Base-by-base conservation (phyloP, 2,329 filamentous ascomycete species). In the Dothistroma pini region DNA sequence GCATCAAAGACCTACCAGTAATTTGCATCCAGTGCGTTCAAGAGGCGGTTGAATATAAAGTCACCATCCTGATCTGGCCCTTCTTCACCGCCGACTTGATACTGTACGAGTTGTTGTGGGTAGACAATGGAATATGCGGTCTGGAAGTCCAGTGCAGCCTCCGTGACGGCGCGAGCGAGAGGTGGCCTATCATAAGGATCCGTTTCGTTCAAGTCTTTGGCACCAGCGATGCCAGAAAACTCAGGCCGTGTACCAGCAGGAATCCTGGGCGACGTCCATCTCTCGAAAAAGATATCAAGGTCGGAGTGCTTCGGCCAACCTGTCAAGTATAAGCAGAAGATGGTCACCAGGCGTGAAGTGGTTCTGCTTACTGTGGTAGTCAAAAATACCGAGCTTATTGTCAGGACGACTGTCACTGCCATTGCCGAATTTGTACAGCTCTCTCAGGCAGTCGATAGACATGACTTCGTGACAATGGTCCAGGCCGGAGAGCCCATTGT, bases 151-250 rank as follows among this genome's bases (percentile, higher is more conserved):
- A 69, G 56, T n/a, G 55, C 60, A 44, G 55, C 57, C 53, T 68
- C 67, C n/a, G 60, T 60, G 29, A 61, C 60, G 16, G 62, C 61
- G 11, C 54, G 56, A 10, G 54, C 58, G 14, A 59, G 52, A 5
- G 62, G 56, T 4, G 63, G 57, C 10, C 14, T 16, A 38, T 38
- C 34, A 38, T 2, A 11, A 38, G 34, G 10, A 38, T 16, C 25
- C 14, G 64, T 62, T 16, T 66, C 60, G 29, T 68, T 65, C 11
- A 64, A 59, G 10, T 55, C 32, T 51, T 69, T 58, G 47, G 66
- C 70, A 25, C 69, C 69, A 53, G 71, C 67, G 41, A 71, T 69
- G 25, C 52, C 52, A 47, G 63, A 60, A 55, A 67, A 64, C 10
- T 67, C 64, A 2, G 69, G 69, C 11, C 57, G 49, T 14, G 68